Conservation (phyloP, 108 stramenopile species). For the Seminavis robusta region DNA sequence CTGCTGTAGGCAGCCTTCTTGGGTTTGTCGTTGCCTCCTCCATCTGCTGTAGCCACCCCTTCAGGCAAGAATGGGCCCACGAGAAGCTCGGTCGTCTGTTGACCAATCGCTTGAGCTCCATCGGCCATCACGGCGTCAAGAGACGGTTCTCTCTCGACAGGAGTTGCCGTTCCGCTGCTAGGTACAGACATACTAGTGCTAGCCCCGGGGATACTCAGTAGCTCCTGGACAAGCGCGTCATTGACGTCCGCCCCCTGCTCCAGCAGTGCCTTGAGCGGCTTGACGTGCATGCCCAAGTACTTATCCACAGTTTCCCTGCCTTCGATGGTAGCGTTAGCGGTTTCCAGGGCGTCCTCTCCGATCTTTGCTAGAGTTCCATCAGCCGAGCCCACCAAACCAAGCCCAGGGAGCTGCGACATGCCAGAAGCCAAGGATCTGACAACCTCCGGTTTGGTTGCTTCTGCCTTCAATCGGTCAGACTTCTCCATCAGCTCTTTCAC, state of each 20-base stretch:
- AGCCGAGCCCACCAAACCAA: constrained; percentile 28
- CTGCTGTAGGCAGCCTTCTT: constrained; percentile 1
- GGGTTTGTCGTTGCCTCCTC: background rate
- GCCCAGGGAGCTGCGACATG: constrained; percentile 21
- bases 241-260: constrained; percentile 30
- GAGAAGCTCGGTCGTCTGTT: too few species aligned
- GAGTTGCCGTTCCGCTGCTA: too few species aligned
- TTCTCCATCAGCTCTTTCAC: constrained; percentile 31
- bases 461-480: constrained; percentile 27
- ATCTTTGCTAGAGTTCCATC: constrained; percentile 18
- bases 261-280: constrained; percentile 16
- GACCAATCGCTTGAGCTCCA: too few species aligned
- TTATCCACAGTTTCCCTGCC: constrained; percentile 19
- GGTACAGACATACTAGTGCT: too few species aligned
- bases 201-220: constrained; percentile 24
- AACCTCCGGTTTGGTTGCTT: constrained; percentile 15
- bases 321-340: constrained; percentile 8
- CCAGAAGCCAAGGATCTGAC: constrained; percentile 8
- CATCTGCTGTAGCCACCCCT: too few species aligned
- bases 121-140: too few species aligned
- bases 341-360: constrained; percentile 23
- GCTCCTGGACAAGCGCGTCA: constrained; percentile 31
- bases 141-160: too few species aligned
- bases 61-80: background rate
- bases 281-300: constrained; percentile 31